Evolutionary conservation across 140 eudicot species (phyloP).

Genomic region (Stevia rebaudiana): DNA sequence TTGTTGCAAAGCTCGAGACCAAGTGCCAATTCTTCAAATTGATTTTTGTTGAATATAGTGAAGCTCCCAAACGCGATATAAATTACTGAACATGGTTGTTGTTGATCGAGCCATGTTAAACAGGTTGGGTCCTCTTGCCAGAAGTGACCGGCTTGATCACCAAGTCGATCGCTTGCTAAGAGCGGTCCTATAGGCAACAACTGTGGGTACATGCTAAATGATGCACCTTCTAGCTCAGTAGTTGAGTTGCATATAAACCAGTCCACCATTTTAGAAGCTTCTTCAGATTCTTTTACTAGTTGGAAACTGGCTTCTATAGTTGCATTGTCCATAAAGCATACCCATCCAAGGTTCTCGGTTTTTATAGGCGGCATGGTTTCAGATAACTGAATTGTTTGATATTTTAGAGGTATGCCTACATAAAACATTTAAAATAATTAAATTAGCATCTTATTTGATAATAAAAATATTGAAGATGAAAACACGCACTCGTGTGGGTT

Average conservation of each 20-base stretch:
- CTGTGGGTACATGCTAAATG: slow-evolving; percentile 19
- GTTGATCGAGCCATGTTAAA: slow-evolving; percentile 43
- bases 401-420: neutral
- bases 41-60: slow-evolving; percentile 27
- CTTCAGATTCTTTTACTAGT: neutral
- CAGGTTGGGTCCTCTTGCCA: slow-evolving; percentile 42
- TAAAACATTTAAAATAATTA: neutral
- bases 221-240: slow-evolving; percentile 33
- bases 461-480: too few relatives aligned
- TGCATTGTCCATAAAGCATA: neutral
- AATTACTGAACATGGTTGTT: slow-evolving; percentile 32
- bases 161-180: neutral
- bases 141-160: slow-evolving; percentile 17
- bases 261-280: slow-evolving; percentile 10
- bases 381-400: neutral
- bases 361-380: neutral
- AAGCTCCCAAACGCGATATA: slow-evolving; percentile 50
- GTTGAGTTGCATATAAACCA: slow-evolving; percentile 40
- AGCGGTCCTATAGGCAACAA: slow-evolving; percentile 33
- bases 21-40: slow-evolving; percentile 2
- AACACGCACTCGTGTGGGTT: too few relatives aligned
- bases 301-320: slow-evolving; percentile 7
- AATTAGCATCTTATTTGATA: too few relatives aligned
- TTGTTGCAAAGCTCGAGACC: neutral
- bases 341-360: neutral